These are phyloP conservation scores for Aurantiochytrium sp. DNA, from an alignment of 108 stramenopile genomes.

Conservation along the genomic window DNA sequence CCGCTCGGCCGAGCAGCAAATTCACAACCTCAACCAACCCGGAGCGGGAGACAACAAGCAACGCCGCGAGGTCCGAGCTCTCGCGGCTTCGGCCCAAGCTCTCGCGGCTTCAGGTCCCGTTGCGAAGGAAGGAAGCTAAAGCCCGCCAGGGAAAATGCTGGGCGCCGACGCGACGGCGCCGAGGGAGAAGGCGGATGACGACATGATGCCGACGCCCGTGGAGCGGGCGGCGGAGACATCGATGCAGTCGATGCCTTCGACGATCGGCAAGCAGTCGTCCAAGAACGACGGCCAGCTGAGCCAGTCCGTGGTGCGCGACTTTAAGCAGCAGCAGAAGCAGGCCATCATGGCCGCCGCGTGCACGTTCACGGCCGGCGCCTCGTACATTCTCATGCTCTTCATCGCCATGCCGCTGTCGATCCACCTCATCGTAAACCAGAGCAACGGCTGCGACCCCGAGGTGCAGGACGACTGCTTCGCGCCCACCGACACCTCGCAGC, in stretches of 20 bases:
- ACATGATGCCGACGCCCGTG: too few relatives aligned
- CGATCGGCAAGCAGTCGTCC: background rate
- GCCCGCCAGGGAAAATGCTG: too few relatives aligned
- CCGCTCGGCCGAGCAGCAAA: too few relatives aligned
- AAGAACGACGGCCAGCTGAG: background rate
- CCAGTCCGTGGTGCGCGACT: background rate
- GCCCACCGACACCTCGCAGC: background rate
- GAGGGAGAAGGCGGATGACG: too few relatives aligned
- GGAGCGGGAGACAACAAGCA: too few relatives aligned
- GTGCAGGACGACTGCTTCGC: conserved; percentile 19
- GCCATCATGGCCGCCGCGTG: background rate
- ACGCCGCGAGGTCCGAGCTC: too few relatives aligned
- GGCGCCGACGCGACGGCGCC: too few relatives aligned
- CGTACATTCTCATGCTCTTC: conserved; percentile 28
- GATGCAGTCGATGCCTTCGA: background rate
- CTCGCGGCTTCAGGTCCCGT: too few relatives aligned
- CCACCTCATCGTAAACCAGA: conserved; percentile 3
- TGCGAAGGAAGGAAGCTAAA: too few relatives aligned
- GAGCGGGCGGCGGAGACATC: too few relatives aligned
- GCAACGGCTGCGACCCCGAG: conserved; percentile 19
- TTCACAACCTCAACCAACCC: too few relatives aligned
- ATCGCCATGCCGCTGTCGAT: conserved; percentile 25
- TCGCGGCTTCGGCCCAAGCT: too few relatives aligned
- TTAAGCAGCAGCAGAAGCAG: background rate
- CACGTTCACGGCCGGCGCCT: background rate